Percentiles rank a stretch among this genome's conserved stretches.
Conservation (phyloP, 2,329 filamentous ascomycete species). For the Bipolaris gigantea region DNA sequence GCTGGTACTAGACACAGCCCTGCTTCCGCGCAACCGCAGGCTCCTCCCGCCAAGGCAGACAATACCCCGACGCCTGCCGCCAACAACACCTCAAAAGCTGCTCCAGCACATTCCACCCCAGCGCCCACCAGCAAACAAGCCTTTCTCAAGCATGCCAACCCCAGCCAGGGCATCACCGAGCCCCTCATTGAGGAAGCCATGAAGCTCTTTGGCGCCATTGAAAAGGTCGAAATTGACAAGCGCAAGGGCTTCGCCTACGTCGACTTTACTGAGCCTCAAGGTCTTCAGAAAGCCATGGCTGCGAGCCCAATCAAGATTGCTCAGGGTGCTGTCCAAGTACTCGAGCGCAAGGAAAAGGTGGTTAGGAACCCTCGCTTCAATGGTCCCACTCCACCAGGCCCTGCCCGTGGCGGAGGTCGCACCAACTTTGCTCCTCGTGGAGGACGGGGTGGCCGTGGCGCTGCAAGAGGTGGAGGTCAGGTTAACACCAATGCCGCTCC, state of each 20-base stretch:
- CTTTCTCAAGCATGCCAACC: constrained; percentile 64
- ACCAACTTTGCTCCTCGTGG: constrained; percentile 40
- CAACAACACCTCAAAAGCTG: constrained; percentile 9
- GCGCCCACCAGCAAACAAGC: constrained; percentile 54
- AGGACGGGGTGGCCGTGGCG: constrained; percentile 40
- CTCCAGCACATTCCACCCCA: constrained; percentile 25
- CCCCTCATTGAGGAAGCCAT: constrained; percentile 74
- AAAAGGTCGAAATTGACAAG: constrained; percentile 87
- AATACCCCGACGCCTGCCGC: constrained; percentile 10
- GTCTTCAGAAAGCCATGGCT: constrained; percentile 75
- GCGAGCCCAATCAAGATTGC: constrained; percentile 81
- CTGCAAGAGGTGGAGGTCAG: constrained; percentile 37
- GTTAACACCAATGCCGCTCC: constrained; percentile 12
- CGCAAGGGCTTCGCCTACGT: constrained; percentile 94
- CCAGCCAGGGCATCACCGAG: constrained; percentile 90
- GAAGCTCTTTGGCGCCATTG: constrained; percentile 71
- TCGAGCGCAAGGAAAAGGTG: constrained; percentile 71
- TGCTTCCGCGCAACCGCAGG: constrained; percentile 18
- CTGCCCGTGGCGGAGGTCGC: constrained; percentile 35
- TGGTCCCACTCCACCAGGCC: constrained; percentile 31
- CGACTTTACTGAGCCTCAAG: constrained; percentile 75
- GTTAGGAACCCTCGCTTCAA: constrained; percentile 33
- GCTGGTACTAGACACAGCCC: no score
- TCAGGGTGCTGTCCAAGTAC: constrained; percentile 81
- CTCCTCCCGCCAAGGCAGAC: constrained; percentile 20